Conservation (phyloP, 164 flowering plant genomes). For the Macadamia tetraphylla region DNA sequence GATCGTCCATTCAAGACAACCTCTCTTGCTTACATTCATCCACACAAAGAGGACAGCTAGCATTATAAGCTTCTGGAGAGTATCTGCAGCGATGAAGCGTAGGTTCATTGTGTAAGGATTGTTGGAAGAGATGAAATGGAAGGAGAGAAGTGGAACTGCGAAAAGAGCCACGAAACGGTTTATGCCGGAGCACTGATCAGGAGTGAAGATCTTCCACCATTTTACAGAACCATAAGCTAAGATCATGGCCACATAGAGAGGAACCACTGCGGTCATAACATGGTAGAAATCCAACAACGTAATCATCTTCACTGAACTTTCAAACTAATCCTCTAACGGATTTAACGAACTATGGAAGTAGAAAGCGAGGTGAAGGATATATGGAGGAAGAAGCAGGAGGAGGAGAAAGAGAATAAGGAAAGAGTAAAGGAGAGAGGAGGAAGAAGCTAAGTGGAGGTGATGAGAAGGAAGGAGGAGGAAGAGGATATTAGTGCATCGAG, state of each 20-base stretch:
- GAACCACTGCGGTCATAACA: conserved; percentile 21
- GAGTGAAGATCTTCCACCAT: conserved; percentile 14
- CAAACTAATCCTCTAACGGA: background rate
- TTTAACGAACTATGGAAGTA: background rate
- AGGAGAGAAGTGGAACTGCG: conserved; percentile 18
- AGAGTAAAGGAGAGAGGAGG: background rate
- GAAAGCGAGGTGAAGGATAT: background rate
- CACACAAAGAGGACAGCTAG: conserved; percentile 15
- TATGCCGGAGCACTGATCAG: conserved; percentile 18
- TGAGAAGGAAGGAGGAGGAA: background rate
- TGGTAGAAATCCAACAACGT: conserved; percentile 17
- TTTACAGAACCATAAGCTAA: conserved; percentile 26
- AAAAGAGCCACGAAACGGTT: conserved; percentile 17
- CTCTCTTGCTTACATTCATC: background rate
- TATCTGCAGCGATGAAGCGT: conserved; percentile 24
- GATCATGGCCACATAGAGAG: conserved; percentile 28
- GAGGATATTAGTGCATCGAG: background rate
- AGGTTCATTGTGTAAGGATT: conserved; percentile 23
- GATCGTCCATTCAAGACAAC: conserved; percentile 17
- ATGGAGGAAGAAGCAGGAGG: background rate
- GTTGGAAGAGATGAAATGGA: conserved; percentile 23
- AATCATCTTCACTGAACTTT: background rate
- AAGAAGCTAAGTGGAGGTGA: background rate
- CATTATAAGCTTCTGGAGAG: conserved; percentile 22
- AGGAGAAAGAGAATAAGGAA: background rate